Conservation (phyloP, 768 basidiomycete genomes). For the Mycena belliarum region DNA sequence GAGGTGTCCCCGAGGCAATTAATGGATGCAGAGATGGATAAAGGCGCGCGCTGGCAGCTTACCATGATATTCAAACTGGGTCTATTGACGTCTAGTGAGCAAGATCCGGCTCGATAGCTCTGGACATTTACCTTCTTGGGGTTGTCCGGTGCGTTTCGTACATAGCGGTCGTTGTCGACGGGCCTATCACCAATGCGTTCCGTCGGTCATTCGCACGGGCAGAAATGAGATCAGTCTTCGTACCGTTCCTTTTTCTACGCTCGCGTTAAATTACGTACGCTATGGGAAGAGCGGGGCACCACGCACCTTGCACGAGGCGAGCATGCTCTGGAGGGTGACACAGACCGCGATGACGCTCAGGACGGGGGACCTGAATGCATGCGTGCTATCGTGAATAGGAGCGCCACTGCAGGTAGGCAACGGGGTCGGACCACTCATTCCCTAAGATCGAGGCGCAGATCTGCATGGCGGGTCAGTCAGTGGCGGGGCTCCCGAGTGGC, state of each 20-base stretch:
- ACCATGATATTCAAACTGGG: constrained; percentile 83
- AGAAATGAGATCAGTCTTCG: constrained; percentile 20
- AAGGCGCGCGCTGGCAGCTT: constrained; percentile 27
- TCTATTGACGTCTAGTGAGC: constrained; percentile 40
- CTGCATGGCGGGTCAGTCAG: constrained; percentile 35
- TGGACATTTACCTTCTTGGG: constrained; percentile 73
- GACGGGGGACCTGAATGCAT: constrained; percentile 62
- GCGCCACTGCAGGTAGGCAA: background rate
- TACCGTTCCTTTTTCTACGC: constrained; percentile 64
- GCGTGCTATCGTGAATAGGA: constrained; percentile 1
- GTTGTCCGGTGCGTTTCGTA: constrained; percentile 74
- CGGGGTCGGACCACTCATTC: constrained; percentile 64
- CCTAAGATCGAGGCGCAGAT: constrained; percentile 91
- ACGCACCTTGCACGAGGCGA: constrained; percentile 83
- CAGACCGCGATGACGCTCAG: constrained; percentile 80
- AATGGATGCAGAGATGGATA: background rate
- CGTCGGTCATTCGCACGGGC: constrained; percentile 10
- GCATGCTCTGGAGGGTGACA: constrained; percentile 88
- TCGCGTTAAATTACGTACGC: constrained; percentile 37
- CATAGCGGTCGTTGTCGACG: constrained; percentile 82
- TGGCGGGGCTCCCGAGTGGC: constrained; percentile 10
- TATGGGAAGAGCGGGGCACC: constrained; percentile 13
- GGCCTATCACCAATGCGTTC: constrained; percentile 53
- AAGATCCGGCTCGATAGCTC: constrained; percentile 6
- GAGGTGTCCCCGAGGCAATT: constrained; percentile 21